phyloP scores from a whole-genome alignment of 2,329 filamentous ascomycete genomes.

The Teratosphaeria viscida region DNA sequence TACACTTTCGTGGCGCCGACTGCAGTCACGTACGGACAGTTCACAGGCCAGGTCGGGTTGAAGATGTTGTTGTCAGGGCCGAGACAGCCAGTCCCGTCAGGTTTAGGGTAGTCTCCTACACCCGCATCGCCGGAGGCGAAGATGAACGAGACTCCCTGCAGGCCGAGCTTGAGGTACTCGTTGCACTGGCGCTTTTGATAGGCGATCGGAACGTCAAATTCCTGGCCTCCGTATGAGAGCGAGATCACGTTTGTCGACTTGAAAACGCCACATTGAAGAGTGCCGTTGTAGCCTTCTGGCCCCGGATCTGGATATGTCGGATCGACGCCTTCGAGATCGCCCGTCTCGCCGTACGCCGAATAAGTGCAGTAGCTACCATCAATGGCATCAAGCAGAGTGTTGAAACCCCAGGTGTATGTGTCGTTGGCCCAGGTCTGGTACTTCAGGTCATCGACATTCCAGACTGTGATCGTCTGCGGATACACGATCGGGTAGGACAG shows the following conservation, averaged over 20 bases:
- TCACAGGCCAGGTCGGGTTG: conserved; percentile 5
- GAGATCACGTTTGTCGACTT: conserved; percentile 45
- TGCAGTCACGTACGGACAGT: conserved; percentile 25
- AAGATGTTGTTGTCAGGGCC: conserved; percentile 11
- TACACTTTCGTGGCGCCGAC: conserved; percentile 38
- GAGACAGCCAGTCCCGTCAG: conserved; percentile 13
- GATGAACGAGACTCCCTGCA: conserved; percentile 36
- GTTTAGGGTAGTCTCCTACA: conserved; percentile 24
- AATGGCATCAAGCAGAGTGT: conserved; percentile 41
- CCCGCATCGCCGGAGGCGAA: conserved; percentile 38
- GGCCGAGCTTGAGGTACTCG: conserved; percentile 35
- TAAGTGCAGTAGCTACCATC: conserved; percentile 45
- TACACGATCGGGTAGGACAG: conserved; percentile 40
- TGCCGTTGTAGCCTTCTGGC: conserved; percentile 38
- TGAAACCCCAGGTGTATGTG: conserved; percentile 24
- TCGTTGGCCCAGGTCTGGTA: conserved; percentile 27
- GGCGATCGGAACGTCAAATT: conserved; percentile 41
- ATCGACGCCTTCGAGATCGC: conserved; percentile 34
- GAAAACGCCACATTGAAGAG: conserved; percentile 35
- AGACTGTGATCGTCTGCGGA: conserved; percentile 38
- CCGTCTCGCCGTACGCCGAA: conserved; percentile 24
- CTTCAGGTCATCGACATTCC: conserved; percentile 37
- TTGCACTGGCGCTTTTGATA: conserved; percentile 40
- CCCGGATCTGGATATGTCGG: conserved; percentile 33
- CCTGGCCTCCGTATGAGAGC: conserved; percentile 46